These are phyloP conservation scores for Fraxinus quadrangulata DNA, from an alignment of 257 asterid genomes.

Conservation along the genomic window DNA sequence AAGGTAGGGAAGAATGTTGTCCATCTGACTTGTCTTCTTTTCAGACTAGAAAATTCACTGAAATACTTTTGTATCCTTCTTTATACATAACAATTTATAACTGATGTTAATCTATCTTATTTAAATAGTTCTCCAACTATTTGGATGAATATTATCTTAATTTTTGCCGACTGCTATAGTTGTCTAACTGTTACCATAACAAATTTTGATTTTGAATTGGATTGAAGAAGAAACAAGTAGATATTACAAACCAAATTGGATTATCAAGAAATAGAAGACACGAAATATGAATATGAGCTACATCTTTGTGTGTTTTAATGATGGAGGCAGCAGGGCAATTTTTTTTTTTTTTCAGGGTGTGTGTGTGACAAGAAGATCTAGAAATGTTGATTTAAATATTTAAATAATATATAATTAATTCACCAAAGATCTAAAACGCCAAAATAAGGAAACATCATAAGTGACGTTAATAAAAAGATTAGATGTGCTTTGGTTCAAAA, in stretches of 20 bases:
- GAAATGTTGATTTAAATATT: no score
- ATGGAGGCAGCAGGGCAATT: no score
- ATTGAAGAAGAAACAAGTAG: neutral
- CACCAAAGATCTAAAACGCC: neutral
- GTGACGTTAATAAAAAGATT: neutral
- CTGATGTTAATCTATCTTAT: neutral
- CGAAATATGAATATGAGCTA: neutral
- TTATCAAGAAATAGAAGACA: neutral
- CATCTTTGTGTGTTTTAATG: neutral
- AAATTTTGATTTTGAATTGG: neutral
- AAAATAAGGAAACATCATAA: neutral
- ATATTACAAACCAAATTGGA: neutral
- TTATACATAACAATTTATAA: neutral
- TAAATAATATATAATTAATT: neutral
- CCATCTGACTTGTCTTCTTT: neutral
- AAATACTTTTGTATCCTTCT: neutral
- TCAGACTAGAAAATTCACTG: neutral
- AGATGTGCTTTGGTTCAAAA: neutral
- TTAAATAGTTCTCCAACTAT: neutral
- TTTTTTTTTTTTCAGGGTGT: no score
- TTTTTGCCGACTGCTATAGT: neutral
- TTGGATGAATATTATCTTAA: neutral
- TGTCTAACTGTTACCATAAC: neutral
- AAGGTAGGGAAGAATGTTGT: neutral
- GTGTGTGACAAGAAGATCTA: no score